Conservation (phyloP, 2,329 filamentous ascomycete genomes). For the Penicillium rolfsii region DNA sequence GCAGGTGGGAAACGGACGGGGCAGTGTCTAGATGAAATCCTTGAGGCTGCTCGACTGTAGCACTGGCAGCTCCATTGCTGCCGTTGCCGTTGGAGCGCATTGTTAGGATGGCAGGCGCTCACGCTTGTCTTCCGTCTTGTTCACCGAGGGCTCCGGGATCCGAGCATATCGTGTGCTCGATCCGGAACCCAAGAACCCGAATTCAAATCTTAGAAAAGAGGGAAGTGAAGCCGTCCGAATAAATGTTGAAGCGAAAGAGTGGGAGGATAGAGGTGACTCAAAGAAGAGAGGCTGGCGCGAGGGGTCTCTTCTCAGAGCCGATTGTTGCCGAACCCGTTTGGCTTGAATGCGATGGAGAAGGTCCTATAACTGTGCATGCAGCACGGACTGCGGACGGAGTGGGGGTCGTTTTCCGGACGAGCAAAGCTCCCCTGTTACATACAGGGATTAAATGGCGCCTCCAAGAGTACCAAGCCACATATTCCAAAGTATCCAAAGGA, state of each 20-base stretch:
- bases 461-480: constrained; percentile 33
- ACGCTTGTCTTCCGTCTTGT: constrained; percentile 44
- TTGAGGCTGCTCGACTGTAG: constrained; percentile 35
- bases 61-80: constrained; percentile 39
- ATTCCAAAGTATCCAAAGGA: constrained; percentile 15
- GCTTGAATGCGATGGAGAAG: constrained; percentile 29
- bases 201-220: constrained; percentile 18
- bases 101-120: constrained; percentile 39
- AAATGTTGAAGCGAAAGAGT: not conserved
- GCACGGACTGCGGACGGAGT: constrained; percentile 35
- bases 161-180: constrained; percentile 47
- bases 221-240: not conserved
- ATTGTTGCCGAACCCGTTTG: constrained; percentile 34
- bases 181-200: constrained; percentile 42
- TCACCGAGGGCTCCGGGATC: constrained; percentile 48
- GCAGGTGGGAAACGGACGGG: constrained; percentile 30
- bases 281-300: constrained; percentile 12
- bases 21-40: constrained; percentile 28
- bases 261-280: not conserved
- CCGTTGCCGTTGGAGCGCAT: constrained; percentile 52
- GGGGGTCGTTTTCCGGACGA: constrained; percentile 31
- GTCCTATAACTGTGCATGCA: constrained; percentile 31
- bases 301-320: constrained; percentile 24
- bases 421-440: constrained; percentile 35
- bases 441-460: constrained; percentile 27